Base-by-base conservation (phyloP, 2,329 filamentous ascomycete species). In the Ophiocordyceps camponoti-floridani region DNA sequence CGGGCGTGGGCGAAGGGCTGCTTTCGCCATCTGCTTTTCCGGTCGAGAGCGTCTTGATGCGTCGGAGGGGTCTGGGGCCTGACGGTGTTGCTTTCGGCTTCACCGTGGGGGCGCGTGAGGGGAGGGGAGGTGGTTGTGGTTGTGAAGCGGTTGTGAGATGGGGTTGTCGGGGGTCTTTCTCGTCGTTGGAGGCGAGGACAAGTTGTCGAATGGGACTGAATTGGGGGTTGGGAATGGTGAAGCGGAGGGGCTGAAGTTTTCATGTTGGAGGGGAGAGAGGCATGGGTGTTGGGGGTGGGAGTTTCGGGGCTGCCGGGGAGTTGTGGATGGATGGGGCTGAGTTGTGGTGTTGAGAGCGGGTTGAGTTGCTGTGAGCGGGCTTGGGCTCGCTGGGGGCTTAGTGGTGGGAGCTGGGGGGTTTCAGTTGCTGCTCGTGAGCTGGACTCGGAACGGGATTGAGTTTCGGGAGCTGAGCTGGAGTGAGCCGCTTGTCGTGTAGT, bases 21-120 rank as follows among this genome's bases (percentile, higher is more conserved):
- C 35, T 19, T 11, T 38, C 35, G 18, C 18, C 3, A 23, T 23
- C 23, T 23, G 23, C 3, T 23, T 23, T 23, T 5, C 23, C 23
- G 23, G 23, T 23, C 35, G 35, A 8, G 45, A 55, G 26, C 13
- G 52, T 55, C 44, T 52, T 55, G 12, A 37, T 46, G 7, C 48
- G 46, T 28, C 50, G 37, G 42, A 51, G 41, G 9, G 50, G 48
- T 19, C 50, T 48, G 11, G 50, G 48, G 4, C 49, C 48, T 4
- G 41, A 44, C 1, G 46, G 46, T 10, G 47, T 43, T n/a, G 26
- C 26, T 10, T 44, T 45, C 10, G 40, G 13, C 12, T 47, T 42
- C 30, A 43, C 43, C 28, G 42, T 46, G 2, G 44, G 43, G 40
- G 40, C 33, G 30, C 19, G 43, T 0, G 28, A 10, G 28, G 28